A percentile compares a stretch with the other conserved stretches of the same genome.
Evolutionary conservation across 2,329 filamentous ascomycete genomes (phyloP).

Genomic region (Clathrospora elynae): DNA sequence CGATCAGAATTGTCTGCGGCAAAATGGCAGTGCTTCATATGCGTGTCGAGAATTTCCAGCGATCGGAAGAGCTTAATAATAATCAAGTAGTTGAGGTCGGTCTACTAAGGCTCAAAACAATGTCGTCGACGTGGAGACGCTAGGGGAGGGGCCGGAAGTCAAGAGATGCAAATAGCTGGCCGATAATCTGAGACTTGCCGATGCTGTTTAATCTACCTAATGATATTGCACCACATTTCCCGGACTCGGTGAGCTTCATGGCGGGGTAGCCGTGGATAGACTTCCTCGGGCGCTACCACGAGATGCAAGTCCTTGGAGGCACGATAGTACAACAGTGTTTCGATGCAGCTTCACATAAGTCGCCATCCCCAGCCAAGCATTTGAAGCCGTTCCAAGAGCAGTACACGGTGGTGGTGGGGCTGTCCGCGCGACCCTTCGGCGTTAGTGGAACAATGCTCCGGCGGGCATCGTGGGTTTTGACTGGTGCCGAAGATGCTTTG

Average conservation of each 20-base stretch:
- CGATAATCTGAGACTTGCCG: slow-evolving; percentile 20
- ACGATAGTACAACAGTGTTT: neutral
- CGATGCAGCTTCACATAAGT: slow-evolving; percentile 3
- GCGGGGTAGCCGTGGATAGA: slow-evolving; percentile 22
- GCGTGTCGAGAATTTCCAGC: too few relatives aligned
- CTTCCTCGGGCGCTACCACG: slow-evolving; percentile 21
- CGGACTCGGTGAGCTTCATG: slow-evolving; percentile 30
- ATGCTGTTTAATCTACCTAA: slow-evolving; percentile 20
- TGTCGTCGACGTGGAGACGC: slow-evolving; percentile 13
- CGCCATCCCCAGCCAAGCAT: slow-evolving; percentile 4
- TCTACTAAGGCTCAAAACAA: slow-evolving; percentile 26
- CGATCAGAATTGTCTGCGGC: too few relatives aligned
- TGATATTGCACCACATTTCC: slow-evolving; percentile 21
- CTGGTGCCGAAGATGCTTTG: slow-evolving; percentile 44
- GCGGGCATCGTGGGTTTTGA: slow-evolving; percentile 25
- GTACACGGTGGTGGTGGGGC: slow-evolving; percentile 34
- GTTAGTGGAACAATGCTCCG: slow-evolving; percentile 40
- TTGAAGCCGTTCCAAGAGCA: slow-evolving; percentile 7
- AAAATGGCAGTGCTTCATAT: too few relatives aligned
- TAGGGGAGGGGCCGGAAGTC: slow-evolving; percentile 26
- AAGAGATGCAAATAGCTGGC: slow-evolving; percentile 15
- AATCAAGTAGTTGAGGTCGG: neutral
- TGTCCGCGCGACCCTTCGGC: slow-evolving; percentile 27
- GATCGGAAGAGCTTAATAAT: too few relatives aligned
- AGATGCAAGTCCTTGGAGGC: slow-evolving; percentile 5